Percentiles rank a stretch among this genome's conserved stretches.
phyloP scores from a whole-genome alignment of 1,284 basidiomycete species.

The Chiua sp. region DNA sequence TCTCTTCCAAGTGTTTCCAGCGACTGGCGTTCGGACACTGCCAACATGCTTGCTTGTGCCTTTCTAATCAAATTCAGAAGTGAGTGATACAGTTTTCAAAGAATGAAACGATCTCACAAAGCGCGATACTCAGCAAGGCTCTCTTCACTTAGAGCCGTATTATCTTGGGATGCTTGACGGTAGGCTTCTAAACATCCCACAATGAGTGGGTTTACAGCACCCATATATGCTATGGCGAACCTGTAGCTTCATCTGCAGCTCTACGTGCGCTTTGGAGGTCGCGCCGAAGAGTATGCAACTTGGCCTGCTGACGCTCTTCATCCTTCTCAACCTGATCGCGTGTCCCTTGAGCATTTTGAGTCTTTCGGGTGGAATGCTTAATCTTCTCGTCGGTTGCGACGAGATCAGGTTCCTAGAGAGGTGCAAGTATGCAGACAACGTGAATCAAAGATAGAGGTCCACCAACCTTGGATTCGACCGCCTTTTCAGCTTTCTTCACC shows the following conservation, averaged over 20 bases:
- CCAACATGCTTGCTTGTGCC: slow-evolving; percentile 76
- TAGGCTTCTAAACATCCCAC: slow-evolving; percentile 66
- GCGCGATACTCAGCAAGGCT: slow-evolving; percentile 89
- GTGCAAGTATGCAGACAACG: not conserved
- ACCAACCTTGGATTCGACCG: slow-evolving; percentile 80
- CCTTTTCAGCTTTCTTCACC: slow-evolving; percentile 84
- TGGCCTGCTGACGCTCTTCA: slow-evolving; percentile 66
- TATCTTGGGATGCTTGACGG: slow-evolving; percentile 73
- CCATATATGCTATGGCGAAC: slow-evolving; percentile 43
- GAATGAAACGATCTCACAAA: slow-evolving; percentile 58
- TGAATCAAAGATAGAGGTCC: not conserved
- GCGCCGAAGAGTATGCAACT: slow-evolving; percentile 60
- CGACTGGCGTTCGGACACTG: slow-evolving; percentile 87
- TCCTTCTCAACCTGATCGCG: slow-evolving; percentile 74
- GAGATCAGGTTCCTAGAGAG: slow-evolving; percentile 75
- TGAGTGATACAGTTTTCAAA: slow-evolving; percentile 10
- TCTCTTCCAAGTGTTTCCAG: slow-evolving; percentile 84
- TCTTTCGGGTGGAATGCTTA: slow-evolving; percentile 81
- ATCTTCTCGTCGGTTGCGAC: slow-evolving; percentile 88
- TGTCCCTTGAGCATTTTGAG: slow-evolving; percentile 70
- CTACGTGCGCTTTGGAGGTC: slow-evolving; percentile 74
- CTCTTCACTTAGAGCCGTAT: slow-evolving; percentile 81
- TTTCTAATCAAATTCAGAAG: slow-evolving; percentile 55
- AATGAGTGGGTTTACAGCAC: not conserved
- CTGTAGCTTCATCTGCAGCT: slow-evolving; percentile 80